Evolutionary conservation across 768 basidiomycete genomes (phyloP).

Genomic region (Pleurotus salmoneostramineus): DNA sequence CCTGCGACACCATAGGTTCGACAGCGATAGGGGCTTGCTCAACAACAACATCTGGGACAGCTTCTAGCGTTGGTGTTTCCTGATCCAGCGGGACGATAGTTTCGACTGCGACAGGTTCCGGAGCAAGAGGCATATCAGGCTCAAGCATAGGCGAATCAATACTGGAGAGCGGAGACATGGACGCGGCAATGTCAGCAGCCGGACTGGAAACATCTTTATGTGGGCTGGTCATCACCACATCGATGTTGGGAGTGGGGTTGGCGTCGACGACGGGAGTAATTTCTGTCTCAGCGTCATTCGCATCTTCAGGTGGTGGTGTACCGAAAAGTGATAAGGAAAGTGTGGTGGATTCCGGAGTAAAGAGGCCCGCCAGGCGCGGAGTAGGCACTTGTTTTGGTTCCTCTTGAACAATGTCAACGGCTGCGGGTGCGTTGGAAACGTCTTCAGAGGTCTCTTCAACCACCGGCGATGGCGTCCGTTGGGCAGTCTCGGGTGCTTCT

Average conservation of each 20-base stretch:
- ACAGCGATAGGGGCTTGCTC: too few relatives aligned
- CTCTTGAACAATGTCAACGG: too few relatives aligned
- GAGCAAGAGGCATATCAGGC: not conserved
- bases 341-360: not conserved
- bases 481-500: constrained; percentile 11
- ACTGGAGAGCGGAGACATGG: not conserved
- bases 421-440: too few relatives aligned
- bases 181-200: not conserved
- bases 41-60: too few relatives aligned
- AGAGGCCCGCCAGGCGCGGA: not conserved
- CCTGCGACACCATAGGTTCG: too few relatives aligned
- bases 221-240: not conserved
- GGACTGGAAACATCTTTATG: not conserved
- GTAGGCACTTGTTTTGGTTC: not conserved
- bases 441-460: not conserved
- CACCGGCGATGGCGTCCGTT: constrained; percentile 1
- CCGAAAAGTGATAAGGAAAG: not conserved
- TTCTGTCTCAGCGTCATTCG: not conserved
- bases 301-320: not conserved
- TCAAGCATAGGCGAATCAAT: not conserved
- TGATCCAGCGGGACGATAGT: too few relatives aligned
- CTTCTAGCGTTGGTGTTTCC: too few relatives aligned
- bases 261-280: not conserved
- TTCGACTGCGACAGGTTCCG: not conserved
- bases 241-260: not conserved